Percentiles rank a stretch among this genome's conserved stretches.
Conservation (phyloP, 371 early-diverging fungal genomes). For the Blastocladiella emersonii region DNA sequence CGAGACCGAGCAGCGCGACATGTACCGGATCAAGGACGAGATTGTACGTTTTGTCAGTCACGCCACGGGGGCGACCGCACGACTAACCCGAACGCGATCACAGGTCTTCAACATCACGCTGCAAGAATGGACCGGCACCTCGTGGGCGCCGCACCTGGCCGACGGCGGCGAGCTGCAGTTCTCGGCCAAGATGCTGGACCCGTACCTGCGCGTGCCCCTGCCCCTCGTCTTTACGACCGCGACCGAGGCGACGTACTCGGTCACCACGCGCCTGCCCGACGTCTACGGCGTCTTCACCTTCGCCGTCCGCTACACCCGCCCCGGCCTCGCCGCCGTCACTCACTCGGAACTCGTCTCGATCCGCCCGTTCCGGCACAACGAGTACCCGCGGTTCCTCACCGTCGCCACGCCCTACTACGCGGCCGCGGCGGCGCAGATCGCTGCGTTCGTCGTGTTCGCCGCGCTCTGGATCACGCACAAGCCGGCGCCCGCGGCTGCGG, state of each 20-base stretch:
- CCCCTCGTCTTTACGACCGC: conserved; percentile 20
- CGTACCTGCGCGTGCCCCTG: conserved; percentile 75
- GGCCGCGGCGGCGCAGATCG: conserved; percentile 63
- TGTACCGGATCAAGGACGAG: conserved; percentile 80
- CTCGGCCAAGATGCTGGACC: conserved; percentile 91
- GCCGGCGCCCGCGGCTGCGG: not conserved
- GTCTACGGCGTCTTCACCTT: conserved; percentile 92
- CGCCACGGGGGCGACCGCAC: too few relatives aligned
- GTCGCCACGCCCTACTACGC: conserved; percentile 90
- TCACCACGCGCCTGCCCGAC: conserved; percentile 68
- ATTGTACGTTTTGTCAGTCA: conserved; percentile 55
- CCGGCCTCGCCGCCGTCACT: conserved; percentile 56
- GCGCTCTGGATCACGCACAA: conserved; percentile 43
- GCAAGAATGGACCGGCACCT: conserved; percentile 51
- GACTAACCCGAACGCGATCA: too few relatives aligned
- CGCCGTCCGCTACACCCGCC: conserved; percentile 75
- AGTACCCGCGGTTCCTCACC: conserved; percentile 80
- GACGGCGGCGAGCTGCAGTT: conserved; percentile 47
- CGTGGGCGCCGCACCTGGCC: conserved; percentile 68
- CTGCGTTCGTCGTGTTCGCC: conserved; percentile 70
- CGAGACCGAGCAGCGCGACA: conserved; percentile 44
- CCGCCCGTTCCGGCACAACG: conserved; percentile 83
- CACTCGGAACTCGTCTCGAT: conserved; percentile 66
- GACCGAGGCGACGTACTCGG: conserved; percentile 27
- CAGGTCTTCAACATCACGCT: conserved; percentile 66